Evolutionary conservation across 371 early-diverging fungal species (phyloP), one percentile per base, ranked within the genome.

Genomic region (Mucor circinelloides): DNA sequence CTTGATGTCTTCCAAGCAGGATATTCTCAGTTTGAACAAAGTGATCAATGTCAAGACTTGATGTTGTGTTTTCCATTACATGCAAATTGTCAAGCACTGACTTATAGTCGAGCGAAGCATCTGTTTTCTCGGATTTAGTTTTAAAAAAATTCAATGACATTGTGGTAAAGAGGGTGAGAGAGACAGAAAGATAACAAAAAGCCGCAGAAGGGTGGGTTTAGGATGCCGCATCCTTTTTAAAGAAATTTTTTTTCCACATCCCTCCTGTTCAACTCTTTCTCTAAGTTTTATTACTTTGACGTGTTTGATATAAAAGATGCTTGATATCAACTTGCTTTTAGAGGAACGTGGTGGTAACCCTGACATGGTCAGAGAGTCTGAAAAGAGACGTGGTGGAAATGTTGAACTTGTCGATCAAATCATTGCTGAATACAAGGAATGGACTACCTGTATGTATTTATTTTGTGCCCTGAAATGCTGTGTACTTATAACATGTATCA

Each of bases 301-400:
- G 59, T 59, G 46, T 38, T 23, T n/a, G 23, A 25, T 52, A 63
- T 21, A 25, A 50, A 68, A 34, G 12, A 92, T 92, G 93, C 81
- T 94, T 67, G 98, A 97, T 78, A 94, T 97, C 79, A 96, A 93
- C 75, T 85, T 96, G 68, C 90, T 99, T 67, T 85, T 95, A 58
- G 89, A 85, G 63, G 96, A 95, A 56, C 95, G 94, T 82, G 99
- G 99, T 72, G 98, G 98, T 62, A 94, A 98, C 70, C 98, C 98
- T 21, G 97, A 97, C 54, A 75, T 90, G 46, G 91, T 99, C 63
- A 88, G 89, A 66, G 95, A 96, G 79, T 98, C 98, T 46, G 96
- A 98, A 84, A 88, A 94, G 36, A 89, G 91, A 77, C 90, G 99
- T 56, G 96, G 94, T 48, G 94, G 86, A 66, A 70, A 85, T 19